A percentile compares a stretch with the other conserved stretches of the same genome.
These are phyloP conservation scores for Tetrapisispora nanseiensis DNA, from an alignment of 805 yeast species.

Conservation along the genomic window DNA sequence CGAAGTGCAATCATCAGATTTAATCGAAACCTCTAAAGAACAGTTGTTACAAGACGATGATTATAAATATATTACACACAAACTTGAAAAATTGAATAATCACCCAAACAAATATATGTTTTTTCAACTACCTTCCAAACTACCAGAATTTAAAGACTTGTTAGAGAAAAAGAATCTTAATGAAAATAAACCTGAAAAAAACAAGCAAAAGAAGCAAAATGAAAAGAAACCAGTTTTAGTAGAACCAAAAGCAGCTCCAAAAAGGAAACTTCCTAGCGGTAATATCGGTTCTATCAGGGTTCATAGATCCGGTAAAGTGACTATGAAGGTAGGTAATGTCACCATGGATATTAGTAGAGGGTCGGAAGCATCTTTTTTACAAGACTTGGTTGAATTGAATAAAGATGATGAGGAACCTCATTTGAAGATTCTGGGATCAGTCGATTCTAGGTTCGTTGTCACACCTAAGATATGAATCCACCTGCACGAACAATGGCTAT, in stretches of 20 bases:
- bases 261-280: slow-evolving; percentile 34
- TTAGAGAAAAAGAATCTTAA: slow-evolving; percentile 1
- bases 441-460: slow-evolving; percentile 47
- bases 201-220: slow-evolving; percentile 6
- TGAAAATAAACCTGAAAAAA: slow-evolving; percentile 8
- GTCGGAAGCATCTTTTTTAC: slow-evolving; percentile 56
- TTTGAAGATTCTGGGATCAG: slow-evolving; percentile 44
- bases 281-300: slow-evolving; percentile 62
- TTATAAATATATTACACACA: slow-evolving; percentile 29
- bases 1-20: slow-evolving; percentile 23
- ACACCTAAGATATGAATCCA: slow-evolving; percentile 37
- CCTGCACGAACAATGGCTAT: background rate
- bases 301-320: slow-evolving; percentile 75
- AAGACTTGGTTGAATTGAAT: slow-evolving; percentile 58
- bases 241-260: background rate
- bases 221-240: slow-evolving; percentile 4
- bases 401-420: slow-evolving; percentile 32
- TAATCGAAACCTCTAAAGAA: slow-evolving; percentile 31
- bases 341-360: slow-evolving; percentile 65
- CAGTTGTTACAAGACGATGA: slow-evolving; percentile 30
- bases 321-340: slow-evolving; percentile 63
- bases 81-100: slow-evolving; percentile 24
- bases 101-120: slow-evolving; percentile 29
- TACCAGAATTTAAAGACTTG: slow-evolving; percentile 29
- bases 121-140: slow-evolving; percentile 32